These are phyloP conservation scores for Pythium rishiriense DNA, from an alignment of 352 stramenopile genomes.

Conservation along the genomic window DNA sequence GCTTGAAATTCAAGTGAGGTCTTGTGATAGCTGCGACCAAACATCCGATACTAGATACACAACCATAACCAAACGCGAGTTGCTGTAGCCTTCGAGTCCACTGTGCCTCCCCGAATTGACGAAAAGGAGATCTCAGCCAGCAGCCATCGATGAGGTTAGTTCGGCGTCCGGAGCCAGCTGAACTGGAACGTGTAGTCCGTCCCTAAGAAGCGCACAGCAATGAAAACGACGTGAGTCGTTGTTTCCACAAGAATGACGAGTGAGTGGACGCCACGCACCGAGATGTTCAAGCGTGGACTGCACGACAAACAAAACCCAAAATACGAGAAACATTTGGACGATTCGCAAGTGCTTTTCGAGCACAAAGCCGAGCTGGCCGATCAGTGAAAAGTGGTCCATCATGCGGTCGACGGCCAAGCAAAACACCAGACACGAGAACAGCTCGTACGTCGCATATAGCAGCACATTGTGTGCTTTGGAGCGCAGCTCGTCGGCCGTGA, in stretches of 20 bases:
- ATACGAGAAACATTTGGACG: constrained; percentile 14
- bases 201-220: background rate
- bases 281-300: constrained; percentile 15
- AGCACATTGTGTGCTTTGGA: background rate
- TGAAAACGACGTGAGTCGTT: too few species aligned
- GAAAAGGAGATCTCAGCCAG: too few species aligned
- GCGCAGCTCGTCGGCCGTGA: constrained; percentile 1
- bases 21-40: too few species aligned
- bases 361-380: constrained; percentile 34
- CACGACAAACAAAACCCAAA: constrained; percentile 25
- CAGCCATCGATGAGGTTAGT: background rate
- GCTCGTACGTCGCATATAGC: constrained; percentile 3
- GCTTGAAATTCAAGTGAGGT: too few species aligned
- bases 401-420: background rate
- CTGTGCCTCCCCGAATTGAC: too few species aligned
- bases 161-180: constrained; percentile 6
- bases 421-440: constrained; percentile 11
- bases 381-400: background rate
- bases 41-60: too few species aligned
- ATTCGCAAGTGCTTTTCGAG: constrained; percentile 29
- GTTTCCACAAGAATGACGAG: too few species aligned
- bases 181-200: constrained; percentile 21
- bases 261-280: background rate
- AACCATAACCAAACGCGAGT: too few species aligned
- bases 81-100: too few species aligned